Conservation (phyloP, 1,139 yeast species). For the Kodamaea sp. region DNA sequence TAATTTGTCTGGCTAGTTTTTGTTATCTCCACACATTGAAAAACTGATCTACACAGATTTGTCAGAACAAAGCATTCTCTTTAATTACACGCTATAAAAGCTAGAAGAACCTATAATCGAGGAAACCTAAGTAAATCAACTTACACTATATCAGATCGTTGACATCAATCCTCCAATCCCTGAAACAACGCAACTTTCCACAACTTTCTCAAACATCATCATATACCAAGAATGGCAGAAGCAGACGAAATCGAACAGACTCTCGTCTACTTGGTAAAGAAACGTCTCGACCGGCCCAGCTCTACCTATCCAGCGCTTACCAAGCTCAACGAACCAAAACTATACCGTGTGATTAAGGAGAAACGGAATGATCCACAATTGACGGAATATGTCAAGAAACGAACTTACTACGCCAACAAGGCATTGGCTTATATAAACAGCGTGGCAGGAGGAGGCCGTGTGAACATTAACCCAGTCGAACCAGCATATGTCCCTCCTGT, state of each 20-base stretch:
- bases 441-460: constrained; percentile 1
- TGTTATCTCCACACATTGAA: too few relatives aligned
- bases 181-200: too few relatives aligned
- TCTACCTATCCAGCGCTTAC: constrained; percentile 7
- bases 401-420: constrained; percentile 17
- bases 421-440: constrained; percentile 14
- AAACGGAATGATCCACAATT: constrained; percentile 13
- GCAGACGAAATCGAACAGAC: constrained; percentile 13
- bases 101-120: too few relatives aligned
- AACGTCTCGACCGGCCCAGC: constrained; percentile 8
- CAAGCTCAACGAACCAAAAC: constrained; percentile 7
- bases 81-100: too few relatives aligned
- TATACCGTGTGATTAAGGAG: constrained; percentile 5
- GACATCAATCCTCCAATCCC: too few relatives aligned
- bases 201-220: too few relatives aligned
- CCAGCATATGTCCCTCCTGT: background rate
- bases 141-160: too few relatives aligned
- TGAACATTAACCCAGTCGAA: background rate
- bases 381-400: constrained; percentile 12
- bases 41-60: too few relatives aligned
- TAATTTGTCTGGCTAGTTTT: too few relatives aligned
- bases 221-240: too few relatives aligned
- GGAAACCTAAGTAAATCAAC: too few relatives aligned
- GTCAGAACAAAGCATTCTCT: too few relatives aligned
- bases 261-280: constrained; percentile 12